Evolutionary conservation across 2,329 filamentous ascomycete species (phyloP).

Genomic region (Parastagonospora avenae): DNA sequence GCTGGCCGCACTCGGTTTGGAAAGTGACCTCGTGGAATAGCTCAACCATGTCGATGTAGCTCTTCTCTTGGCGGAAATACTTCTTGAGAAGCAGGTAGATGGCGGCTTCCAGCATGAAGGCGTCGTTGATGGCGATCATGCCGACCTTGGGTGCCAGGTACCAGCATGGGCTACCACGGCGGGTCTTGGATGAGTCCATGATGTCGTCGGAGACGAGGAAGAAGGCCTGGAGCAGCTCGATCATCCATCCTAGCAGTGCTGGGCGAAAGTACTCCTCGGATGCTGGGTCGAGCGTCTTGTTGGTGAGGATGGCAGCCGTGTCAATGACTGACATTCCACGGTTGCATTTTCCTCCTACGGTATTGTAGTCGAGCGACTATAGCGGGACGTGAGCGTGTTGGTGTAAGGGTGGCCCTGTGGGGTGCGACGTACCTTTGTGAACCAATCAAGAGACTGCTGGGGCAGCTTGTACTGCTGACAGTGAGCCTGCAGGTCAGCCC

Average conservation of each 20-base stretch:
- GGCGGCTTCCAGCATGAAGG: constrained; percentile 88
- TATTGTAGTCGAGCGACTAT: constrained; percentile 83
- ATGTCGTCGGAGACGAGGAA: constrained; percentile 99
- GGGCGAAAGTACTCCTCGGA: constrained; percentile 79
- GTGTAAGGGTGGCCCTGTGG: background rate
- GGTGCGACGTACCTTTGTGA: constrained; percentile 67
- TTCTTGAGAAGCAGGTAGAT: constrained; percentile 95
- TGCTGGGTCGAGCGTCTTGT: constrained; percentile 71
- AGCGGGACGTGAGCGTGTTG: constrained; percentile 18
- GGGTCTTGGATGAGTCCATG: constrained; percentile 95
- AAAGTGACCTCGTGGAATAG: constrained; percentile 94
- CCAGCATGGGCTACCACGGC: constrained; percentile 94
- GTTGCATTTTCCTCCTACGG: constrained; percentile 96
- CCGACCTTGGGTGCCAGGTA: constrained; percentile 88
- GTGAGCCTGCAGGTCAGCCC: constrained; percentile 79
- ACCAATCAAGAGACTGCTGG: constrained; percentile 81
- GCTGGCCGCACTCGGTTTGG: constrained; percentile 94
- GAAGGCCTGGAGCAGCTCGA: constrained; percentile 97
- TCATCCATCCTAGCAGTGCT: constrained; percentile 92
- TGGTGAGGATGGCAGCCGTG: constrained; percentile 79
- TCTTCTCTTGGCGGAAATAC: constrained; percentile 84
- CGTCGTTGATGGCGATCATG: constrained; percentile 97
- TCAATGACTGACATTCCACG: constrained; percentile 98
- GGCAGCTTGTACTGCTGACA: constrained; percentile 84
- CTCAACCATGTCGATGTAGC: constrained; percentile 90